Conservation (phyloP, 352 stramenopile genomes). For the Globisporangium paroecandrum region DNA sequence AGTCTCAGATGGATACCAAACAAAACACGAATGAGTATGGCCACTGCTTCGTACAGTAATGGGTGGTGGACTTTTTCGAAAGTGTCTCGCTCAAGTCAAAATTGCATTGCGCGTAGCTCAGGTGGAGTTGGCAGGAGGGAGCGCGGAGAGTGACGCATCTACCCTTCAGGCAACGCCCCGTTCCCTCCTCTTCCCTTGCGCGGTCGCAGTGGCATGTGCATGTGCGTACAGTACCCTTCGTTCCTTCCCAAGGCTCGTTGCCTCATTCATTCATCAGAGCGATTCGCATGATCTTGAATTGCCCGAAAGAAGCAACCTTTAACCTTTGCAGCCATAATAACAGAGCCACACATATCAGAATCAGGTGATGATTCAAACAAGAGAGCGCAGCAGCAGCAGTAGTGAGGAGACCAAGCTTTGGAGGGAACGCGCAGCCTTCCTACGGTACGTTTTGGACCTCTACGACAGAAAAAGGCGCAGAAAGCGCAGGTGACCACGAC, state of each 20-base stretch:
- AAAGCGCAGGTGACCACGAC: background rate
- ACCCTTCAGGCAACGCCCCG: background rate
- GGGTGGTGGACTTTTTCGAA: background rate
- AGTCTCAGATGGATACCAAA: background rate
- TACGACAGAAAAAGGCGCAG: background rate
- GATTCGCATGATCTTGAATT: too few species aligned
- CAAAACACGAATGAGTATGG: background rate
- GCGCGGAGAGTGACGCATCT: background rate
- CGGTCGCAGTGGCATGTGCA: background rate
- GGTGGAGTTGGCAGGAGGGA: background rate
- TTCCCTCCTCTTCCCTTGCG: background rate
- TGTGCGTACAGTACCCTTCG: background rate
- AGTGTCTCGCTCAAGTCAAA: background rate
- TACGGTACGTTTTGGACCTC: background rate
- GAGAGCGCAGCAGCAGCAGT: background rate
- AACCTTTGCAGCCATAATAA: background rate
- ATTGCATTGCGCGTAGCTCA: background rate
- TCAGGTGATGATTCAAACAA: background rate
- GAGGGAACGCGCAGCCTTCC: background rate
- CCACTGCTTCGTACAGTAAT: background rate
- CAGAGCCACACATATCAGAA: constrained; percentile 3
- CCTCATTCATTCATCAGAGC: too few species aligned
- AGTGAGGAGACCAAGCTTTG: background rate
- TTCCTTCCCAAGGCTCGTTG: too few species aligned
- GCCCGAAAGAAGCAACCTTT: too few species aligned